Conservation (phyloP, 2,329 filamentous ascomycete species). For the Nannizzia gypsea region DNA sequence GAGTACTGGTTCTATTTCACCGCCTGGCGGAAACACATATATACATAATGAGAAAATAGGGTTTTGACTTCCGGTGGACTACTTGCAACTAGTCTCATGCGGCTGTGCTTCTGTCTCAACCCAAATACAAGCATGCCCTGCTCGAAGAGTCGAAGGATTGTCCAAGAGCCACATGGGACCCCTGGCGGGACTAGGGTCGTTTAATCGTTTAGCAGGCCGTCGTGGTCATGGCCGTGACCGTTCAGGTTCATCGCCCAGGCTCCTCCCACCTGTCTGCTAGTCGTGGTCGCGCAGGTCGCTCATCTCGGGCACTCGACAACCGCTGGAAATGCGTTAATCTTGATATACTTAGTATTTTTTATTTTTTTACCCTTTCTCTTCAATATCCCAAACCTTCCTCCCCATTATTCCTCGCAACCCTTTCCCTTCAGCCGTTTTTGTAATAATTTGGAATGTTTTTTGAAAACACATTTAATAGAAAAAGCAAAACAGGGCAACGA, state of each 20-base stretch:
- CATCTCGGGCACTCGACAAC: neutral
- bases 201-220: neutral
- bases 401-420: constrained; percentile 2
- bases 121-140: neutral
- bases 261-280: neutral
- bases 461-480: neutral
- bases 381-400: neutral
- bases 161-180: constrained; percentile 3
- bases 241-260: neutral
- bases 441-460: constrained; percentile 2
- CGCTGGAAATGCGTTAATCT: constrained; percentile 1
- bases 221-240: neutral
- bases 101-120: constrained; percentile 4
- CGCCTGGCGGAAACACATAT: neutral
- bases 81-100: neutral
- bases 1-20: neutral
- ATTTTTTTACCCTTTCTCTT: neutral
- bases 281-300: neutral
- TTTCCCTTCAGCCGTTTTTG: neutral
- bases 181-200: neutral
- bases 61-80: neutral
- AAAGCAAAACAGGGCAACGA: neutral
- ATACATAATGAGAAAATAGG: neutral
- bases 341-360: neutral
- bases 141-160: neutral